These are phyloP conservation scores for Thozetella sp. DNA, from an alignment of 495 filamentous ascomycete species.

Conservation along the genomic window DNA sequence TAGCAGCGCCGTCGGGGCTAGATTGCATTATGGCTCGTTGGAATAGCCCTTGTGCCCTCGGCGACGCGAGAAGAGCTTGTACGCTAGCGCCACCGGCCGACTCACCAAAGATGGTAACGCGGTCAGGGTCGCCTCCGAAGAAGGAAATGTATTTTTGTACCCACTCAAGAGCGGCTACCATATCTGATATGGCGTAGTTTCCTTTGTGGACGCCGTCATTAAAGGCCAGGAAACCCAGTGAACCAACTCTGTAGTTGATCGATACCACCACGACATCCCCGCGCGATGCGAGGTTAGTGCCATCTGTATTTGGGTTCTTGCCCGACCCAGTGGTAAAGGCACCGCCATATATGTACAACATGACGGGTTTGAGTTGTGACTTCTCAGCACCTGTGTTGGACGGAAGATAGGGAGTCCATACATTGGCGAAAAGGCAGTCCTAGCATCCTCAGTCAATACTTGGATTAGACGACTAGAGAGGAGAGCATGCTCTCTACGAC, in stretches of 20 bases:
- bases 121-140: constrained; percentile 64
- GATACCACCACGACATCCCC: constrained; percentile 47
- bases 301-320: constrained; percentile 36
- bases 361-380: constrained; percentile 28
- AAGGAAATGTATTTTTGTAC: constrained; percentile 63
- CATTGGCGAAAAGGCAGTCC: constrained; percentile 41
- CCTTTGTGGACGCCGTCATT: constrained; percentile 30
- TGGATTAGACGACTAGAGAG: no score
- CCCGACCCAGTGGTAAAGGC: constrained; percentile 31
- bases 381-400: constrained; percentile 6
- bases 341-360: constrained; percentile 41
- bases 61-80: constrained; percentile 32
- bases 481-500: no score
- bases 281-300: constrained; percentile 42
- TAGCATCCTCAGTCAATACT: no score
- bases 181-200: constrained; percentile 30
- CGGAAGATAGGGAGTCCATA: constrained; percentile 40
- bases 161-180: constrained; percentile 56
- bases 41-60: constrained; percentile 39
- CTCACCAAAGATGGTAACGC: constrained; percentile 67
- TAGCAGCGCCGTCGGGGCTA: constrained; percentile 36
- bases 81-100: constrained; percentile 35
- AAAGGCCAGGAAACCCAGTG: constrained; percentile 24
- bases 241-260: constrained; percentile 28
- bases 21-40: constrained; percentile 40